Base-by-base conservation (phyloP, 345 rosid genomes). In the Firmiana major region DNA sequence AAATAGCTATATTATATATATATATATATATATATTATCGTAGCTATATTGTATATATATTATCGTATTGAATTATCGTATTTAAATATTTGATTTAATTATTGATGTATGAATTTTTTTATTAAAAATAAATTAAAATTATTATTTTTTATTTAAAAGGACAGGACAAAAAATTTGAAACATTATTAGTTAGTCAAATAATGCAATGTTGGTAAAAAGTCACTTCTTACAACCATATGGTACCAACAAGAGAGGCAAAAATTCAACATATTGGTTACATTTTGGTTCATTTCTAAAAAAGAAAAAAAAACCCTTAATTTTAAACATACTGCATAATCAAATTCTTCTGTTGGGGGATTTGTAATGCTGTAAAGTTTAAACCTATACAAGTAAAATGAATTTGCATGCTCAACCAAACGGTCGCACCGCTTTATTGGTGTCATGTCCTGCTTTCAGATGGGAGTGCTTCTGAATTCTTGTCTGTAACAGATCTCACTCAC, bases 351-450 rank as follows among this genome's bases (percentile, higher is more conserved):
- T 9, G 16, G 31, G 60, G 63, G 5, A 31, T 31, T 31, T 2
- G 34, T 3, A 31, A 31, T 31, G 34, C 34, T 1, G 3, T 2
- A 31, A 31, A 31, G 34, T 31, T 1, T 31, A 31, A 1, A 31
- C 34, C 1, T 31, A 31, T 31, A 31, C 3, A 31, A 31, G 34
- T 2, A 68, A 75, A n/a, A 75, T 21, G 6, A n/a, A 67, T 28
- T 72, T 81, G 71, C 31, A 58, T 58, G 69, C 79, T 81, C 75
- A 72, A 77, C 81, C 82, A 79, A 83, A 83, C 71, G 72, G 87
- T 80, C 87, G 82, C 87, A 77, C 80, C 81, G 83, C 84, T 89
- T 88, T 84, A 81, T 82, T 81, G 84, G 80, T 82, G 73, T 59
- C 81, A 75, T 87, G 88, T 78, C 83, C 80, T 85, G 84, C 75